Evolutionary conservation across 768 basidiomycete genomes (phyloP), one percentile per base, ranked within the genome.

Genomic region (Sarcodon sp.): DNA sequence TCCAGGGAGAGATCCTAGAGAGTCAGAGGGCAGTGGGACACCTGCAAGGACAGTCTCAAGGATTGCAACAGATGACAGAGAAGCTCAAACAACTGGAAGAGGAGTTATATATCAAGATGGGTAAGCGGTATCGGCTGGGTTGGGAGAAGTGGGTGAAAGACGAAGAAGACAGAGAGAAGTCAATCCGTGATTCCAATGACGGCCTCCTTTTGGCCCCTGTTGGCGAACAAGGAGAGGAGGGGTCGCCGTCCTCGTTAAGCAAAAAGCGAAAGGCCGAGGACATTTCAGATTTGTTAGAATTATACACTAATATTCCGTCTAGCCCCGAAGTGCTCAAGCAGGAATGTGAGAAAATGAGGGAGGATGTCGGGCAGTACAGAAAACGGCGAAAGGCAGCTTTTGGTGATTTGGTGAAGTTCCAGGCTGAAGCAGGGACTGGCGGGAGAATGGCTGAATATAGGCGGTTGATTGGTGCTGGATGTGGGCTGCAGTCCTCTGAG

Each of bases 91-190:
- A 73, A 33, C 63, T 92, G 48, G 83, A 90, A 62, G 64, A 62
- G 13, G 80, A 79, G 51, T 65, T 97, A 32, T 65, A 73, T 27
- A 67, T 66, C 6, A 89, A 86, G 64, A 88, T 96, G 80, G 85
- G 82, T 15, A 75, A 75, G 55, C 71, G 85, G 53, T 90, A 89
- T 66, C 75, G 87, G 45, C 59, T 84, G 21, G 94, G 92, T 2
- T 97, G 86, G 83, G 89, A 94, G 61, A 87, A 86, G 56, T 98
- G 94, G 92, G 66, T 87, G 16, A 80, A 80, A 54, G 84, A 85
- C 49, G 88, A 97, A 66, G 84, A 88, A 59, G 68, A 67, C 33
- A 73, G 92, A 27, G 90, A 94, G 65, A 76, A 69, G 51, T 62
- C 63, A 1, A 79, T 88, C 53, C 75, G 82, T 44, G 77, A 77